Evolutionary conservation across 495 filamentous ascomycete genomes (phyloP).

Genomic region (Daldinia decipiens): DNA sequence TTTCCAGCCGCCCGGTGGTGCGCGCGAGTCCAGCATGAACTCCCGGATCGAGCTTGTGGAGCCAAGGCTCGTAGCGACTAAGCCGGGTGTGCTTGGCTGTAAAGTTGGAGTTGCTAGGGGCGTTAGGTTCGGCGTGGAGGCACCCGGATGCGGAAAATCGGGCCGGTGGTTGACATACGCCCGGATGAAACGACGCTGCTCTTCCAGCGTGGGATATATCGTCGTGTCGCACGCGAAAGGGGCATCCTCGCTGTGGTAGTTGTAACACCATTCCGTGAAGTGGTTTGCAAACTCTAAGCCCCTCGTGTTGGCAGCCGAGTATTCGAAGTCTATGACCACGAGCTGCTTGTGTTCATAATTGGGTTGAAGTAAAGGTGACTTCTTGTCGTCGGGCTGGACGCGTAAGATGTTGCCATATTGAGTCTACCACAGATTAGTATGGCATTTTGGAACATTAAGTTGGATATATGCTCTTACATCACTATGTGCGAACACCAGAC

Average conservation of each 20-base stretch:
- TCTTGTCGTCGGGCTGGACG: constrained; percentile 79
- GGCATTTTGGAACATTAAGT: background rate
- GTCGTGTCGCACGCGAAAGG: constrained; percentile 74
- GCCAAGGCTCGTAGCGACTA: constrained; percentile 40
- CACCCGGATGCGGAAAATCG: constrained; percentile 60
- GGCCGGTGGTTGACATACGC: constrained; percentile 87
- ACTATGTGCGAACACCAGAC: constrained; percentile 94
- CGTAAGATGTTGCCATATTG: constrained; percentile 99
- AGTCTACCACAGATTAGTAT: constrained; percentile 66
- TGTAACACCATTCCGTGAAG: constrained; percentile 98
- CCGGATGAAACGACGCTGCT: constrained; percentile 84
- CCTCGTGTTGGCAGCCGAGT: constrained; percentile 87
- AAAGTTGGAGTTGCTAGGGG: constrained; percentile 51
- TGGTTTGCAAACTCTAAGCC: constrained; percentile 98
- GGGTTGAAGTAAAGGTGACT: constrained; percentile 86
- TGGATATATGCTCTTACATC: constrained; percentile 70
- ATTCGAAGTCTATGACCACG: constrained; percentile 98
- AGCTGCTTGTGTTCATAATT: constrained; percentile 94
- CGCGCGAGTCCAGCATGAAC: constrained; percentile 77
- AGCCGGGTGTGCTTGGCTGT: constrained; percentile 40
- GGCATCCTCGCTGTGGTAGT: constrained; percentile 79
- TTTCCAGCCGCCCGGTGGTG: constrained; percentile 64
- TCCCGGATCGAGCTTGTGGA: constrained; percentile 61
- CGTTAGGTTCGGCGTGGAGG: constrained; percentile 63
- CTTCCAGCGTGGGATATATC: constrained; percentile 78